Conservation (phyloP, 2,329 filamentous ascomycete genomes). For the Phoma sp. region DNA sequence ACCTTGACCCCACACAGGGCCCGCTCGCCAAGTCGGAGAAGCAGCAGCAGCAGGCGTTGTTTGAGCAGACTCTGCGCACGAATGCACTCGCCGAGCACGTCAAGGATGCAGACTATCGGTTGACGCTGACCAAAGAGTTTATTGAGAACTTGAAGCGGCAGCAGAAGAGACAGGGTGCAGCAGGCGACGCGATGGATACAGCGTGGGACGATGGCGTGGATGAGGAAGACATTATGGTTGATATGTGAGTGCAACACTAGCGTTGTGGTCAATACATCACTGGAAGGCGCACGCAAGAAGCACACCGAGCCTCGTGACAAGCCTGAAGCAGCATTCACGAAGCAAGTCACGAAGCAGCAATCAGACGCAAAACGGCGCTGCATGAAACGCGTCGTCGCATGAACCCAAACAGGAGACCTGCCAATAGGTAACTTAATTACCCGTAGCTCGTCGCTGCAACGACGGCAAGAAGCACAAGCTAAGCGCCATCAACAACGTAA, state of each 20-base stretch:
- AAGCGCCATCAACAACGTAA: too few relatives aligned
- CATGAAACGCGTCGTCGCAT: too few relatives aligned
- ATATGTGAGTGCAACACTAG: conserved; percentile 32
- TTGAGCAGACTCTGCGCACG: conserved; percentile 59
- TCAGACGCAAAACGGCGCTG: too few relatives aligned
- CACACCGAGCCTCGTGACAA: too few relatives aligned
- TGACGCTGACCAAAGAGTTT: conserved; percentile 67
- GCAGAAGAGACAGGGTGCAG: conserved; percentile 51
- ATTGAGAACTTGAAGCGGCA: conserved; percentile 60
- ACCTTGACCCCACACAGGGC: conserved; percentile 46
- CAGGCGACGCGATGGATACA: conserved; percentile 47
- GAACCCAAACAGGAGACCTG: too few relatives aligned
- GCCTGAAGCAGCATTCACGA: too few relatives aligned
- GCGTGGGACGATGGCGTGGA: conserved; percentile 45
- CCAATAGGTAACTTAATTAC: too few relatives aligned
- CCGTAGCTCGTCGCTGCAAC: too few relatives aligned
- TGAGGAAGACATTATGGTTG: conserved; percentile 52
- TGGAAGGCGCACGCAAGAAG: too few relatives aligned
- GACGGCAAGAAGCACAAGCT: too few relatives aligned
- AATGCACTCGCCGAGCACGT: conserved; percentile 60
- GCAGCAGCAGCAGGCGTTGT: conserved; percentile 54
- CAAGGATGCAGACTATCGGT: conserved; percentile 61
- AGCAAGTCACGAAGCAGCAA: too few relatives aligned
- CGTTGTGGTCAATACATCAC: not conserved
- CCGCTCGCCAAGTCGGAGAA: conserved; percentile 50